Evolutionary conservation across 2,329 filamentous ascomycete genomes (phyloP).

Genomic region (Aspergillus floridensis): DNA sequence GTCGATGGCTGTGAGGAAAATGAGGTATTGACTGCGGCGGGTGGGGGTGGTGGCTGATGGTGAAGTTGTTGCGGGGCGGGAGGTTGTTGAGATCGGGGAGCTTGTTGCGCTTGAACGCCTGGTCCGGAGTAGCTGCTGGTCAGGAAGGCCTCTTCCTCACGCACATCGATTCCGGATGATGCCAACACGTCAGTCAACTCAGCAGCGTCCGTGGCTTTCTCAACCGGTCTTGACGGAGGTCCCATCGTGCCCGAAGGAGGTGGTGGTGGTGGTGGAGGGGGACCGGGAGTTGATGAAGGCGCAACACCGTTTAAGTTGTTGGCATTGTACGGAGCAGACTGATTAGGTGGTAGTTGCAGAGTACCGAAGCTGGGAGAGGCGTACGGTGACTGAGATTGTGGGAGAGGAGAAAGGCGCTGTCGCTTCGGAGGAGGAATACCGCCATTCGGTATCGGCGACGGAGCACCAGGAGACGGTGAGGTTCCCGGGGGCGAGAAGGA

Average conservation of each 20-base stretch:
- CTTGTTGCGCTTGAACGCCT: slow-evolving; percentile 37
- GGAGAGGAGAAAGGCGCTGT: slow-evolving; percentile 67
- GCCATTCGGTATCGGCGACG: slow-evolving; percentile 47
- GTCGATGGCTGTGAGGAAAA: slow-evolving; percentile 43
- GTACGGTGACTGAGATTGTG: slow-evolving; percentile 62
- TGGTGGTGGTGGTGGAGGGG: slow-evolving; percentile 38
- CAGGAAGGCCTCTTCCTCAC: slow-evolving; percentile 80
- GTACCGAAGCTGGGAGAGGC: slow-evolving; percentile 57
- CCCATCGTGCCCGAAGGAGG: slow-evolving; percentile 55
- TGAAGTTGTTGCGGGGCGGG: slow-evolving; percentile 28
- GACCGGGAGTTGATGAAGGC: slow-evolving; percentile 43
- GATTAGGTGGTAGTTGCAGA: slow-evolving; percentile 45
- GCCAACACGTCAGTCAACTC: slow-evolving; percentile 81
- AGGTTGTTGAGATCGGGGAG: slow-evolving; percentile 42
- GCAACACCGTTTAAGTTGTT: slow-evolving; percentile 54
- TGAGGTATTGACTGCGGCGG: slow-evolving; percentile 36
- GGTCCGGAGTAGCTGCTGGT: slow-evolving; percentile 54
- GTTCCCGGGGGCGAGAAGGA: slow-evolving; percentile 63
- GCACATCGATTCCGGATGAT: slow-evolving; percentile 81
- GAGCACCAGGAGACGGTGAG: slow-evolving; percentile 59
- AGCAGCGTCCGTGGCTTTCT: slow-evolving; percentile 55
- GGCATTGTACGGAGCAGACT: slow-evolving; percentile 34
- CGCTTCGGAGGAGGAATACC: slow-evolving; percentile 68
- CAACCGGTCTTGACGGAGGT: slow-evolving; percentile 58
- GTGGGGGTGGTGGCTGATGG: slow-evolving; percentile 47